These are phyloP conservation scores for Phaeotremella fagi DNA, from an alignment of 768 basidiomycete species.

Conservation along the genomic window DNA sequence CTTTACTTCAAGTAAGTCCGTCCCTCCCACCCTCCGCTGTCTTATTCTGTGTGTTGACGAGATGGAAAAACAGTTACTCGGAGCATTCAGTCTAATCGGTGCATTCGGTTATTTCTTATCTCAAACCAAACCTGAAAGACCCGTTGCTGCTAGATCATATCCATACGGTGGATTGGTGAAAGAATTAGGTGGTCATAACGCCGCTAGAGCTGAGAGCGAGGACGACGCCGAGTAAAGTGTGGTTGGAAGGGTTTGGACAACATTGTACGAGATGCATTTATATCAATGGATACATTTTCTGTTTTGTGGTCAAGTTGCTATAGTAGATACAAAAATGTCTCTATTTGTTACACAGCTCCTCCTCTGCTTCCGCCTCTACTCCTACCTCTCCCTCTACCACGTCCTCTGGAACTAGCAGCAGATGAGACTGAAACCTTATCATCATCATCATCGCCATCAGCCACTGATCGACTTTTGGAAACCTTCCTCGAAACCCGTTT, in stretches of 20 bases:
- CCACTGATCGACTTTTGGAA: background rate
- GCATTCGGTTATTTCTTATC: slow-evolving; percentile 41
- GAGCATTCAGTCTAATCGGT: slow-evolving; percentile 41
- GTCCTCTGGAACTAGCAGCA: background rate
- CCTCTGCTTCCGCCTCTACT: slow-evolving; percentile 5
- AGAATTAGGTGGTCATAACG: slow-evolving; percentile 42
- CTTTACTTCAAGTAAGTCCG: slow-evolving; percentile 39
- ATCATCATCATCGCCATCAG: background rate
- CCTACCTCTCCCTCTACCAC: background rate
- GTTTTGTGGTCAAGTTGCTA: no score
- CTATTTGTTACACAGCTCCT: background rate
- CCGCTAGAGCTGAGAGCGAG: slow-evolving; percentile 26
- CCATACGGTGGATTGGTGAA: slow-evolving; percentile 47
- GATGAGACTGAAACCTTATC: background rate
- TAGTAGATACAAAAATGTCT: no score
- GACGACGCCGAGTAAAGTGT: slow-evolving; percentile 31
- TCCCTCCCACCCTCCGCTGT: background rate
- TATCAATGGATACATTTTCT: background rate
- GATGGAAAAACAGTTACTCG: slow-evolving; percentile 25
- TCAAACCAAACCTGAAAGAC: slow-evolving; percentile 29
- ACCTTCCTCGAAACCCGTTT: slow-evolving; percentile 10
- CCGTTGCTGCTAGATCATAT: slow-evolving; percentile 39
- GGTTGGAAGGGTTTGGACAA: background rate
- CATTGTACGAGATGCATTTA: background rate
- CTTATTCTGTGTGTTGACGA: background rate